These are phyloP conservation scores for Phylloporus arenicola DNA, from an alignment of 768 basidiomycete species.

Conservation along the genomic window DNA sequence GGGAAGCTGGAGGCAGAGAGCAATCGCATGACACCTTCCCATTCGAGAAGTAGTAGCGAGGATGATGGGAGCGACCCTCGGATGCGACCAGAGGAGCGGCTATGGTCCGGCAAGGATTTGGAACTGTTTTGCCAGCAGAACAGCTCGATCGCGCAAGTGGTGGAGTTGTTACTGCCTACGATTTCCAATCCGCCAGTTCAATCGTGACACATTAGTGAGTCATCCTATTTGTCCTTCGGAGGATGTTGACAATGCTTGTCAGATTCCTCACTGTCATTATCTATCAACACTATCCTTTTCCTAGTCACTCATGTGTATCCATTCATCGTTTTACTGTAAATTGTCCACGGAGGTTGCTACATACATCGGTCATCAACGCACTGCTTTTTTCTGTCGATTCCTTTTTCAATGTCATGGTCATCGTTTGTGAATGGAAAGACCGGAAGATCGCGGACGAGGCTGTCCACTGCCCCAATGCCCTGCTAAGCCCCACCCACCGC, in stretches of 20 bases:
- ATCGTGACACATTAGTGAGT: conserved; percentile 25
- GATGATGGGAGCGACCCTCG: conserved; percentile 32
- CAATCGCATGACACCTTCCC: conserved; percentile 15
- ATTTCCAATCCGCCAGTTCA: conserved; percentile 35
- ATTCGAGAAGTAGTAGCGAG: conserved; percentile 28
- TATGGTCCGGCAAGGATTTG: conserved; percentile 81
- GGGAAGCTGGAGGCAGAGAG: conserved; percentile 62
- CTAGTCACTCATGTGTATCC: conserved; percentile 25
- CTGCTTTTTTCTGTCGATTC: conserved; percentile 1
- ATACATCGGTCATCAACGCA: conserved; percentile 25
- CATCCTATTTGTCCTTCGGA: background rate
- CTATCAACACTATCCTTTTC: conserved; percentile 22
- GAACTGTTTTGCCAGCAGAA: conserved; percentile 86
- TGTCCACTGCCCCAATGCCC: conserved; percentile 25
- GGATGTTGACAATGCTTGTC: conserved; percentile 11
- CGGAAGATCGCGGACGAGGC: conserved; percentile 8
- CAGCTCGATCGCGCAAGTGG: conserved; percentile 71
- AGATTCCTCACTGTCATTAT: conserved; percentile 19
- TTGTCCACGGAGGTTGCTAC: conserved; percentile 16
- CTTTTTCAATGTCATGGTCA: conserved; percentile 14
- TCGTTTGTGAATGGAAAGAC: background rate
- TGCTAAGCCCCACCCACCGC: conserved; percentile 13
- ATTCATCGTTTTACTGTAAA: conserved; percentile 20
- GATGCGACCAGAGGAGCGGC: conserved; percentile 39
- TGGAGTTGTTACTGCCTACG: conserved; percentile 57